phyloP scores from a whole-genome alignment of 306 rosid species.

The Arachis stenosperma region DNA sequence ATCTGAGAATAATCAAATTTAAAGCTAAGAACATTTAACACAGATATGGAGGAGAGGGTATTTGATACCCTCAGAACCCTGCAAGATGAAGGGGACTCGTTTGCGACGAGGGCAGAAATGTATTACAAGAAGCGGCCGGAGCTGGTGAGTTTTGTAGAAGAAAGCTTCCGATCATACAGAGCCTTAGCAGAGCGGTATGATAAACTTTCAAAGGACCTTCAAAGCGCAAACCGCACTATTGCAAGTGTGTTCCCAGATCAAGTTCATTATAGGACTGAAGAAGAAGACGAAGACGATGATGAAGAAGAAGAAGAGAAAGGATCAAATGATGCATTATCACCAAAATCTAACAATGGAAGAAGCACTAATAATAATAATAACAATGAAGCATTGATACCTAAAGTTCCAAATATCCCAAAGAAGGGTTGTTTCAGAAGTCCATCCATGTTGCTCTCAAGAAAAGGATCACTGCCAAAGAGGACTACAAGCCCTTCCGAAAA shows the following conservation, averaged over 20 bases:
- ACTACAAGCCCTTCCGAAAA: constrained; percentile 40
- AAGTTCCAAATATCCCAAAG: constrained; percentile 60
- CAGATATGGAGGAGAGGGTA: constrained; percentile 96
- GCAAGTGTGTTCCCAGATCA: constrained; percentile 83
- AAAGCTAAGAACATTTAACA: neutral
- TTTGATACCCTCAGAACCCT: constrained; percentile 59
- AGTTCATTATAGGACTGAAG: constrained; percentile 67
- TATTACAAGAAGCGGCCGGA: constrained; percentile 89
- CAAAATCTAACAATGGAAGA: constrained; percentile 23
- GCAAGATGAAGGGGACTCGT: constrained; percentile 87
- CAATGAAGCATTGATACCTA: constrained; percentile 47
- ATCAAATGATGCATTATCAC: constrained; percentile 36
- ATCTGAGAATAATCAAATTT: neutral
- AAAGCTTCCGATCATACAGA: constrained; percentile 74
- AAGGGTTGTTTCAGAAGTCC: constrained; percentile 59
- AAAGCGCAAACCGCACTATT: constrained; percentile 91
- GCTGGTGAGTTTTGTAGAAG: constrained; percentile 69
- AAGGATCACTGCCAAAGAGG: constrained; percentile 41
- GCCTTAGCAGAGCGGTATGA: constrained; percentile 85
- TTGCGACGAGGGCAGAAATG: constrained; percentile 92
- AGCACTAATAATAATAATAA: neutral
- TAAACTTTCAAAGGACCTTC: constrained; percentile 75
- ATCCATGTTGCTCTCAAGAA: constrained; percentile 59
- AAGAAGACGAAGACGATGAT: constrained; percentile 52
- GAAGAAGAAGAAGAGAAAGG: constrained; percentile 50